These are phyloP conservation scores for Aspergillus pseudoterreus DNA, from an alignment of 2,329 filamentous ascomycete species.

Conservation along the genomic window DNA sequence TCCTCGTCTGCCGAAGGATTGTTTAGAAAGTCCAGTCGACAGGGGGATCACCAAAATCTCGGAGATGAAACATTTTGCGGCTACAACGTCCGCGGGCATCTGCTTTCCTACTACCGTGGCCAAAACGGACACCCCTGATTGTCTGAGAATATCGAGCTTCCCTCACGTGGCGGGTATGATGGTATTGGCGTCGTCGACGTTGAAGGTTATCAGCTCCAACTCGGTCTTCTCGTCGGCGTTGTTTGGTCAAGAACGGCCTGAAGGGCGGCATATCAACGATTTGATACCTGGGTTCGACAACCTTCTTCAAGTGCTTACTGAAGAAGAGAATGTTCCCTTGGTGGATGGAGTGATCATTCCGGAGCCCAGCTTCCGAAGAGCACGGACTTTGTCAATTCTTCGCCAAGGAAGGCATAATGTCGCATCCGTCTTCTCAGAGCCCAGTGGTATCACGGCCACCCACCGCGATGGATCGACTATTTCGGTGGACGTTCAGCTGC, in stretches of 20 bases:
- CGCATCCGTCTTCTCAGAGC: constrained; percentile 72
- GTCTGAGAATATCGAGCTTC: constrained; percentile 85
- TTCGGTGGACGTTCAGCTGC: constrained; percentile 93
- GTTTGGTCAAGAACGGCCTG: constrained; percentile 81
- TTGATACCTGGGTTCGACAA: constrained; percentile 85
- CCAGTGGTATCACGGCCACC: constrained; percentile 76
- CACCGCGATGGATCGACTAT: constrained; percentile 90
- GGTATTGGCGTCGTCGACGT: constrained; percentile 73
- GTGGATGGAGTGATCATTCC: constrained; percentile 95
- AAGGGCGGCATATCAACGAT: constrained; percentile 73
- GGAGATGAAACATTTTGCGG: constrained; percentile 76
- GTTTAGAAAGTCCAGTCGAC: constrained; percentile 63
- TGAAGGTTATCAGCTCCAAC: constrained; percentile 88
- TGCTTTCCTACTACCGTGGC: constrained; percentile 83
- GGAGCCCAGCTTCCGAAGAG: constrained; percentile 90
- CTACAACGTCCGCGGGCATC: constrained; percentile 69
- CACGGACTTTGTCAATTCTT: constrained; percentile 76
- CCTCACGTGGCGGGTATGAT: constrained; percentile 97
- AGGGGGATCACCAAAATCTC: constrained; percentile 74
- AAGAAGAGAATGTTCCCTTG: constrained; percentile 79
- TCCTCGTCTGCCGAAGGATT: constrained; percentile 72
- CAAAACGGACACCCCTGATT: constrained; percentile 63
- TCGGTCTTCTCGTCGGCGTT: constrained; percentile 89
- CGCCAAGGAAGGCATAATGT: constrained; percentile 79
- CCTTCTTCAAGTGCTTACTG: constrained; percentile 73